Conservation (phyloP, 148 eudicot genomes). For the Nepenthes mirabilis region DNA sequence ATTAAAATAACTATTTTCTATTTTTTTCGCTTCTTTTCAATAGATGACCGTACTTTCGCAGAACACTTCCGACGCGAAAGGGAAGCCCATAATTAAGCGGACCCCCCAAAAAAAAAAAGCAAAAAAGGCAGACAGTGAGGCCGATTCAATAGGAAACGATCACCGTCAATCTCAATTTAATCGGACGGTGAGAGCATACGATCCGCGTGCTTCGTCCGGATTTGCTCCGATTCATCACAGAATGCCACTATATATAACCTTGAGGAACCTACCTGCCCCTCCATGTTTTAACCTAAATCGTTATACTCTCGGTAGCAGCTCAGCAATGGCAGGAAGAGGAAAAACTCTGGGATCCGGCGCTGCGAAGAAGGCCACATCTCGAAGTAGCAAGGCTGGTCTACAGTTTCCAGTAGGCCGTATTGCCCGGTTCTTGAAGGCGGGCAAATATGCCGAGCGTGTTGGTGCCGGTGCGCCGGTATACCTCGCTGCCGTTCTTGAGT, state of each 20-base stretch:
- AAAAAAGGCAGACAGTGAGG: neutral
- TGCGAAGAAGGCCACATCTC: slow-evolving; percentile 70
- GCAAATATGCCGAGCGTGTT: slow-evolving; percentile 83
- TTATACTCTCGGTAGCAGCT: neutral
- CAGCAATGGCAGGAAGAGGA: slow-evolving; percentile 67
- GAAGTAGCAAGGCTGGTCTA: slow-evolving; percentile 77
- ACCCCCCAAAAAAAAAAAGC: neutral
- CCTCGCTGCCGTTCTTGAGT: slow-evolving; percentile 81
- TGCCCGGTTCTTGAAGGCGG: slow-evolving; percentile 75
- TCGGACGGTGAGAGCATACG: slow-evolving; percentile 19
- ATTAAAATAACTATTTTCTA: too few species aligned
- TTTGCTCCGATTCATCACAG: slow-evolving; percentile 18
- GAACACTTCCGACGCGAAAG: too few species aligned
- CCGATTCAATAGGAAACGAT: neutral
- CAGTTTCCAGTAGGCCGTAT: slow-evolving; percentile 86
- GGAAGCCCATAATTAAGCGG: too few species aligned
- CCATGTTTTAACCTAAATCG: neutral
- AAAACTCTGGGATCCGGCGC: slow-evolving; percentile 65
- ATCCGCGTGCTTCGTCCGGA: slow-evolving; percentile 36
- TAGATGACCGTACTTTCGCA: too few species aligned
- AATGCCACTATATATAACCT: slow-evolving; percentile 14
- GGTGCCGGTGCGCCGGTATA: slow-evolving; percentile 92
- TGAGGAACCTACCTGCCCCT: neutral
- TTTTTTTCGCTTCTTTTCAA: too few species aligned
- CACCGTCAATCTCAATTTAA: slow-evolving; percentile 11